These are phyloP conservation scores for Aphanocladium album DNA, from an alignment of 2,329 filamentous ascomycete species.

Conservation along the genomic window DNA sequence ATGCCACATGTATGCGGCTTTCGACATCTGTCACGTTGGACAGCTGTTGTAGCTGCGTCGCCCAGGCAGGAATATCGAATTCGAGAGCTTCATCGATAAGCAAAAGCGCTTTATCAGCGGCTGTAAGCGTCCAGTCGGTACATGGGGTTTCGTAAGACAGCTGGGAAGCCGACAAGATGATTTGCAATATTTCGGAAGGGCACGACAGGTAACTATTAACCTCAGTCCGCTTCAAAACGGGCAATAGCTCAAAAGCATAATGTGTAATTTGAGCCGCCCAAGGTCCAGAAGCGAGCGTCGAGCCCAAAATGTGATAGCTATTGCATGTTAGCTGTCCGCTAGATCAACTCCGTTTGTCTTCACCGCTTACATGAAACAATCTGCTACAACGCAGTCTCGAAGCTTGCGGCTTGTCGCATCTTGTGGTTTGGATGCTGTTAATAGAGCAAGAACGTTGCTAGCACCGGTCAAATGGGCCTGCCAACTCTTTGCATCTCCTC, in stretches of 20 bases:
- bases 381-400: constrained; percentile 43
- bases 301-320: constrained; percentile 38
- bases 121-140: constrained; percentile 26
- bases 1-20: constrained; percentile 39
- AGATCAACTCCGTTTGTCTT: background rate
- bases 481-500: constrained; percentile 37
- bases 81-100: constrained; percentile 37
- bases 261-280: constrained; percentile 35
- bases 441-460: constrained; percentile 35
- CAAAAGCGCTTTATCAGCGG: constrained; percentile 32
- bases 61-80: constrained; percentile 41
- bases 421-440: constrained; percentile 25
- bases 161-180: constrained; percentile 40
- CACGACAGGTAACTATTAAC: constrained; percentile 39
- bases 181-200: constrained; percentile 38
- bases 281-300: constrained; percentile 31
- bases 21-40: constrained; percentile 34
- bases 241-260: constrained; percentile 34
- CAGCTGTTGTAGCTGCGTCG: constrained; percentile 31
- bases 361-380: constrained; percentile 41
- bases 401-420: constrained; percentile 30
- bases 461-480: constrained; percentile 42
- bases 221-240: constrained; percentile 37
- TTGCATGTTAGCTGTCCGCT: constrained; percentile 16
- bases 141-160: constrained; percentile 34